Evolutionary conservation across 1,284 basidiomycete genomes (phyloP).

Genomic region (Ceratobasidium sp.): DNA sequence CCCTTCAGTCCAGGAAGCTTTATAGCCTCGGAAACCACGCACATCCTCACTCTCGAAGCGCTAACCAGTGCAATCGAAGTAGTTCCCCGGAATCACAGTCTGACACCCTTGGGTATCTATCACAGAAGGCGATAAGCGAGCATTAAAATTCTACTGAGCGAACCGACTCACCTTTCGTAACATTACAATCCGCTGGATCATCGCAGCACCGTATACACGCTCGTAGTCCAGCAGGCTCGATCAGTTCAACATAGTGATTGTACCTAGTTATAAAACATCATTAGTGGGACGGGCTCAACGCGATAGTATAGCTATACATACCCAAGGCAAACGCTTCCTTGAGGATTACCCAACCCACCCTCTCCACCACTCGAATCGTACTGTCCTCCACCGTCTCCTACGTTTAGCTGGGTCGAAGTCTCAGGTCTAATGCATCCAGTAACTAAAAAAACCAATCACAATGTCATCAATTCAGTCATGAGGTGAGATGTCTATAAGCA

Average conservation of each 20-base stretch:
- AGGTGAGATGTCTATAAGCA: neutral
- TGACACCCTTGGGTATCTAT: slow-evolving; percentile 51
- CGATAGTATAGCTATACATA: neutral
- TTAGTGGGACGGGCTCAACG: too few species aligned
- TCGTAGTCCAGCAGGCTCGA: slow-evolving; percentile 53
- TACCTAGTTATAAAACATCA: slow-evolving; percentile 45
- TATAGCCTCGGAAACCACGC: too few species aligned
- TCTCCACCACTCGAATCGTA: slow-evolving; percentile 56
- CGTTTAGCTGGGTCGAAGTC: slow-evolving; percentile 45
- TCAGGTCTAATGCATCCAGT: slow-evolving; percentile 48
- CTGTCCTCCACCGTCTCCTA: slow-evolving; percentile 55
- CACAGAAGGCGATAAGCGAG: neutral
- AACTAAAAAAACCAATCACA: neutral
- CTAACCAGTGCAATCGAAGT: slow-evolving; percentile 45
- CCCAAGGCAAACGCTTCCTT: slow-evolving; percentile 52
- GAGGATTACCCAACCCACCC: slow-evolving; percentile 54
- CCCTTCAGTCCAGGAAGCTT: neutral
- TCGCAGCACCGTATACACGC: slow-evolving; percentile 56
- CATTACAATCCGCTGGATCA: slow-evolving; percentile 50
- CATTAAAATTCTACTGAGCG: neutral
- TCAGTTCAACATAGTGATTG: slow-evolving; percentile 54
- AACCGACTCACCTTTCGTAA: slow-evolving; percentile 45
- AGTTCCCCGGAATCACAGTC: slow-evolving; percentile 51
- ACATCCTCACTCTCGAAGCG: neutral
- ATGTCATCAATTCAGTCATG: neutral